A percentile compares a stretch with the other conserved stretches of the same genome.
Evolutionary conservation across 305 asterid genomes (phyloP).

Genomic region (Fraxinus xanthoxyloides): DNA sequence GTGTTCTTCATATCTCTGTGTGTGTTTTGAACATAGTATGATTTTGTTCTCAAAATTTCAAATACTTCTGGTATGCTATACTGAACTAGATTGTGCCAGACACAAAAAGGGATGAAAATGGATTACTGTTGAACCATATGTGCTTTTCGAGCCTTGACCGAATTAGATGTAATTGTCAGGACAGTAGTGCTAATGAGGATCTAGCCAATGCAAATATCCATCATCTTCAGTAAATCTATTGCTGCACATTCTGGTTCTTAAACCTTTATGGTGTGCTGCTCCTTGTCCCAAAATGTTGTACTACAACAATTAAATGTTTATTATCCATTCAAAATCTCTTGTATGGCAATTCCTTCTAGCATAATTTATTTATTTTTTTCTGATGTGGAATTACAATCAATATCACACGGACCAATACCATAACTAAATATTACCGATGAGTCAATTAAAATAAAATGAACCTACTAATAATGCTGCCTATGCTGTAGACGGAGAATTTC

Average conservation of each 20-base stretch:
- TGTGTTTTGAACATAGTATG: not conserved
- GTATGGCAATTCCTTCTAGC: not conserved
- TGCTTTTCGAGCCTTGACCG: not conserved
- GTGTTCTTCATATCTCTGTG: too few species aligned
- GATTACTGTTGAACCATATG: not conserved
- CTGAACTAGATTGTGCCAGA: not conserved
- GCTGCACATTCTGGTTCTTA: not conserved
- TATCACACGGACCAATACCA: not conserved
- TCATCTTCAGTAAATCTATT: not conserved
- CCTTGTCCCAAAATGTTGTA: not conserved
- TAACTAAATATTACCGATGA: not conserved
- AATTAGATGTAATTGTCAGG: not conserved
- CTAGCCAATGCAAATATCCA: not conserved
- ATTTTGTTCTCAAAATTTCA: not conserved
- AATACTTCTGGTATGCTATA: not conserved
- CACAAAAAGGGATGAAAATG: not conserved
- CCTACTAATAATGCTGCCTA: not conserved
- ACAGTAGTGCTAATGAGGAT: not conserved
- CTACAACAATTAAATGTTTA: not conserved
- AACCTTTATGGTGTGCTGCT: not conserved
- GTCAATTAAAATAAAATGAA: not conserved
- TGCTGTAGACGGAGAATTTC: conserved; percentile 11
- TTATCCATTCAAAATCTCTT: not conserved
- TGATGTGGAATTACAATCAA: not conserved
- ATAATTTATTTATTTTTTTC: not conserved